A percentile compares a stretch with the other conserved stretches of the same genome.
phyloP scores from a whole-genome alignment of 371 early-diverging fungal genomes.

The Rhizopus sp. region DNA sequence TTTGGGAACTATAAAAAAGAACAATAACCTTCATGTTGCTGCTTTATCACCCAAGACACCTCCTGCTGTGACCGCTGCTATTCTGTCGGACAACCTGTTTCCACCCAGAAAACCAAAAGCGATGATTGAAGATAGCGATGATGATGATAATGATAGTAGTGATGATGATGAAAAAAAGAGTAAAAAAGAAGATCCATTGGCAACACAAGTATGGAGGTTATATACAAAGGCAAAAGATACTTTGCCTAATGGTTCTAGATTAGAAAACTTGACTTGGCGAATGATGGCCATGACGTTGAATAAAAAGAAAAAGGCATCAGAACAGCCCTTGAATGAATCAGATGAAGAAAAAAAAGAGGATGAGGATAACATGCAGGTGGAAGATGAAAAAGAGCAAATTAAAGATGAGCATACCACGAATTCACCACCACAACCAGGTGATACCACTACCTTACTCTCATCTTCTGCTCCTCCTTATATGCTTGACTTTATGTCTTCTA shows the following conservation, averaged over 20 bases:
- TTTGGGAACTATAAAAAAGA: slow-evolving; percentile 13
- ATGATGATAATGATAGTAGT: slow-evolving; percentile 21
- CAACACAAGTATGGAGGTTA: slow-evolving; percentile 63
- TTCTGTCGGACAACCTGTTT: slow-evolving; percentile 31
- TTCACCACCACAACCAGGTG: slow-evolving; percentile 30
- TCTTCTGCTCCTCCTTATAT: slow-evolving; percentile 40
- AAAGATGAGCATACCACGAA: slow-evolving; percentile 1
- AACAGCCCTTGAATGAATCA: slow-evolving; percentile 14
- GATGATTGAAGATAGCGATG: slow-evolving; percentile 32
- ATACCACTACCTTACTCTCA: slow-evolving; percentile 28
- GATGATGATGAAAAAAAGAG: slow-evolving; percentile 34
- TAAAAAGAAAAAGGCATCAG: slow-evolving; percentile 37
- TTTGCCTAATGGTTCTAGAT: slow-evolving; percentile 57
- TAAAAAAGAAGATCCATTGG: slow-evolving; percentile 52
- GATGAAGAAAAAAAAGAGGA: background rate
- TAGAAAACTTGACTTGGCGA: slow-evolving; percentile 70
- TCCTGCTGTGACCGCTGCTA: slow-evolving; percentile 32
- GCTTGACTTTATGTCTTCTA: slow-evolving; percentile 24
- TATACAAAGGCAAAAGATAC: slow-evolving; percentile 67
- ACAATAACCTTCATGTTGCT: slow-evolving; percentile 4
- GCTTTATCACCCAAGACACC: slow-evolving; percentile 26
- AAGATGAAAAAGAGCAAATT: slow-evolving; percentile 10
- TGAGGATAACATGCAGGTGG: background rate
- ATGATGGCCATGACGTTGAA: slow-evolving; percentile 64
- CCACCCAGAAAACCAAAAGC: slow-evolving; percentile 31